phyloP scores from a whole-genome alignment of 805 yeast genomes.

The Candida parachauliodes region DNA sequence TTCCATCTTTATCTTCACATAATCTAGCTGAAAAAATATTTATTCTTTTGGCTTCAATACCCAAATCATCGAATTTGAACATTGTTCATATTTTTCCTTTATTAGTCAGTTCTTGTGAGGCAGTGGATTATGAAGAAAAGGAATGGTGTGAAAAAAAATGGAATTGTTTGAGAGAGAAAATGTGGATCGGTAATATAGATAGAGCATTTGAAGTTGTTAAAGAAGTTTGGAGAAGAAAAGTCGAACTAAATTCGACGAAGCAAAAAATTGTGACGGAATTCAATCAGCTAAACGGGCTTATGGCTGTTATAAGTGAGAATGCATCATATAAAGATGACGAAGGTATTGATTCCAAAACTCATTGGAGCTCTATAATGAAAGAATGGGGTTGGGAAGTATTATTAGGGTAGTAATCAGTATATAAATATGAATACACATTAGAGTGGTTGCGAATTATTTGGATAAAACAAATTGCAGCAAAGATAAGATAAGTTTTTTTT shows the following conservation, averaged over 20 bases:
- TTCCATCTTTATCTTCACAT: conserved; percentile 52
- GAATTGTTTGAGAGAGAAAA: conserved; percentile 47
- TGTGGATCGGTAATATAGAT: conserved; percentile 67
- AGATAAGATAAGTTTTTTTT: background rate
- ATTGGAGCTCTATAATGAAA: conserved; percentile 68
- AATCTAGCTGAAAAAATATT: conserved; percentile 58
- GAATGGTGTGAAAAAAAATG: conserved; percentile 60
- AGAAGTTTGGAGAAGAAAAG: conserved; percentile 69
- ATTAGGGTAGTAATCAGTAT: conserved; percentile 35
- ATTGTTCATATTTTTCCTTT: conserved; percentile 65
- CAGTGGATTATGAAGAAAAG: conserved; percentile 53
- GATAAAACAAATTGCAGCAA: background rate
- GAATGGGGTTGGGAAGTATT: conserved; percentile 78
- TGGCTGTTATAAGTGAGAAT: conserved; percentile 36
- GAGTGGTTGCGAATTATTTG: background rate
- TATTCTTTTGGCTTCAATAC: conserved; percentile 59
- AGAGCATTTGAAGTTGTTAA: conserved; percentile 64
- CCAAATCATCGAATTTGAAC: conserved; percentile 52
- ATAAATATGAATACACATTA: too few species aligned
- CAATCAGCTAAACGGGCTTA: conserved; percentile 35
- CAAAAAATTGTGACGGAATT: conserved; percentile 17
- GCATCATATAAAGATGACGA: conserved; percentile 9
- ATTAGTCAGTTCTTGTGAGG: conserved; percentile 64
- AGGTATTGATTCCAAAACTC: conserved; percentile 46
- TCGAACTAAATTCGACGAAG: conserved; percentile 24